These are phyloP conservation scores for Xylariaceae sp. DNA, from an alignment of 2,329 filamentous ascomycete genomes.

Conservation along the genomic window DNA sequence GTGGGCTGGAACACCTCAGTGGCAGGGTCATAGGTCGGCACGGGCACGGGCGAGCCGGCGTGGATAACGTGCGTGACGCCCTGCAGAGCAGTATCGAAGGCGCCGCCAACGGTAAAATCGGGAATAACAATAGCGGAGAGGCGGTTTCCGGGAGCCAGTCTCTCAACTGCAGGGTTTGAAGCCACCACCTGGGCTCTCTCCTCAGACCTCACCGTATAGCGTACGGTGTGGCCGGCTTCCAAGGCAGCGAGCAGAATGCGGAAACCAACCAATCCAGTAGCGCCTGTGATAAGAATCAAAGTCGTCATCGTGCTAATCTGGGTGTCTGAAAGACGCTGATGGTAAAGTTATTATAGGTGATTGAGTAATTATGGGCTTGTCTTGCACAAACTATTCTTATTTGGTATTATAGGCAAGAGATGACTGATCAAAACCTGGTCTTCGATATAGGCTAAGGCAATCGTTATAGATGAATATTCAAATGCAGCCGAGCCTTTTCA, in stretches of 20 bases:
- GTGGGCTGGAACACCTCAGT: slow-evolving; percentile 34
- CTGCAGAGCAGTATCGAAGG: slow-evolving; percentile 33
- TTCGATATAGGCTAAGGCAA: too few species aligned
- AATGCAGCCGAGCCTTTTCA: too few species aligned
- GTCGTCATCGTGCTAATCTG: slow-evolving; percentile 11
- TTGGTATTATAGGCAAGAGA: too few species aligned
- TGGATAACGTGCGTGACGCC: slow-evolving; percentile 38
- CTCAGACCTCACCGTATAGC: slow-evolving; percentile 34
- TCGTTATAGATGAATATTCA: too few species aligned
- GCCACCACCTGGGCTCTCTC: slow-evolving; percentile 32
- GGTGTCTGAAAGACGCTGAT: too few species aligned
- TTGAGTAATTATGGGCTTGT: too few species aligned
- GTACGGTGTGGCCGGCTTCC: slow-evolving; percentile 34
- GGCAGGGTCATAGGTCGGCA: slow-evolving; percentile 22
- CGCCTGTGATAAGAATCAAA: slow-evolving; percentile 37
- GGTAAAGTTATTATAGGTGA: too few species aligned
- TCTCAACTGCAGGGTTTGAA: slow-evolving; percentile 33
- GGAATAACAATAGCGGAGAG: slow-evolving; percentile 34
- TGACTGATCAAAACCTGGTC: too few species aligned
- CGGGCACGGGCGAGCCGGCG: slow-evolving; percentile 32
- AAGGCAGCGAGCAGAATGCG: slow-evolving; percentile 35
- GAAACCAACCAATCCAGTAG: slow-evolving; percentile 39
- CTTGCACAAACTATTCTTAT: too few species aligned
- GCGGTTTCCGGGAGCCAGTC: slow-evolving; percentile 21
- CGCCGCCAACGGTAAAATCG: slow-evolving; percentile 33